Conservation (phyloP, 805 yeast species). For the Zygosaccharomyces lentus region DNA sequence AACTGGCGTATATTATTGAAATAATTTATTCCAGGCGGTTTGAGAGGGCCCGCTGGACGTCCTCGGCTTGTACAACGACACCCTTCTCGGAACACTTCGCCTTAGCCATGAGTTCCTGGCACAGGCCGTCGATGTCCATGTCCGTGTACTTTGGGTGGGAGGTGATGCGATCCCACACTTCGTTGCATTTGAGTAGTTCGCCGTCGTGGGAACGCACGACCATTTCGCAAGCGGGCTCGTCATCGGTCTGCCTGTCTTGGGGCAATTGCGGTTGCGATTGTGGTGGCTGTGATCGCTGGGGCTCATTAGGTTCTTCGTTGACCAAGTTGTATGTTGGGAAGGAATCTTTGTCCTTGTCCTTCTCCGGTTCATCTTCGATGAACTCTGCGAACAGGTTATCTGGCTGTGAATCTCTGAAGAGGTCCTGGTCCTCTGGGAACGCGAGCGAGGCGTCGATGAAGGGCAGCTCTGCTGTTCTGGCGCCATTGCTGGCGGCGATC, state of each 20-base stretch:
- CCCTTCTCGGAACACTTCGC: conserved; percentile 95
- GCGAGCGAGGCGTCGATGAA: conserved; percentile 31
- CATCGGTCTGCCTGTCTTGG: neutral
- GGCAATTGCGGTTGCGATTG: neutral
- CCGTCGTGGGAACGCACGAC: conserved; percentile 69
- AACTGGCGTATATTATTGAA: neutral
- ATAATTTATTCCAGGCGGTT: conserved; percentile 20
- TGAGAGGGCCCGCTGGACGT: conserved; percentile 55
- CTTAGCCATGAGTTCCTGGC: conserved; percentile 81
- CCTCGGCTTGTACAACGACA: conserved; percentile 76
- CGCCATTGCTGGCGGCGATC: neutral
- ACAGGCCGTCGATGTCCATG: conserved; percentile 89
- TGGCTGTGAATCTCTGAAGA: conserved; percentile 16
- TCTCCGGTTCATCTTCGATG: conserved; percentile 16
- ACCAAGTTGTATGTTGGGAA: neutral
- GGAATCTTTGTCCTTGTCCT: conserved; percentile 5
- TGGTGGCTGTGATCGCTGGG: conserved; percentile 7
- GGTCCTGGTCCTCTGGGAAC: conserved; percentile 27
- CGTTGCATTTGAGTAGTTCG: conserved; percentile 70
- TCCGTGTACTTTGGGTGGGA: conserved; percentile 92
- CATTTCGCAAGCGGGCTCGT: conserved; percentile 26
- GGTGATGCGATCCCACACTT: conserved; percentile 94
- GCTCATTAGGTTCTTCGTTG: conserved; percentile 3
- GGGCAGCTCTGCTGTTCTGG: conserved; percentile 10
- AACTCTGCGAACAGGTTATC: conserved; percentile 17